These are phyloP conservation scores for Pinus taeda DNA, from an alignment of 75 land plant genomes.

Conservation along the genomic window DNA sequence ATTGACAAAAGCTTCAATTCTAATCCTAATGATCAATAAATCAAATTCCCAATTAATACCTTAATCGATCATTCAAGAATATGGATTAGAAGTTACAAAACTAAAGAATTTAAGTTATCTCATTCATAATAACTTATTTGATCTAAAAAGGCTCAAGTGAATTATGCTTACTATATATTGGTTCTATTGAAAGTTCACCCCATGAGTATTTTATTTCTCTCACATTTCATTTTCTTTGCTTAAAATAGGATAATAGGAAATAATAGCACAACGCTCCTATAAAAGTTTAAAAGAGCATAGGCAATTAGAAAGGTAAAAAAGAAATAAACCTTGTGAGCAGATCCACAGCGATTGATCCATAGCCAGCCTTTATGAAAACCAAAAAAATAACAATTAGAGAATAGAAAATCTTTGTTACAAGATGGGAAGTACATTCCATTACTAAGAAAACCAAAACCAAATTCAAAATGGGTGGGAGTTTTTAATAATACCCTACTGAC, in stretches of 20 bases:
- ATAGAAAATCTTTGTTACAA: not conserved
- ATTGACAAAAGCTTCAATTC: not conserved
- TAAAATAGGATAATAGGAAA: too few relatives aligned
- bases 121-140: not conserved
- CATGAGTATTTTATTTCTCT: too few relatives aligned
- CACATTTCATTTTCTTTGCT: too few relatives aligned
- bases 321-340: conserved; percentile 23
- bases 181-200: too few relatives aligned
- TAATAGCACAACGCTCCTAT: too few relatives aligned
- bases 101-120: not conserved
- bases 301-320: too few relatives aligned
- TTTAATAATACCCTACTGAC: conserved; percentile 55
- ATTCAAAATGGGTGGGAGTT: not conserved
- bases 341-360: conserved; percentile 89
- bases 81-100: not conserved
- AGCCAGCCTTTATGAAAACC: conserved; percentile 60
- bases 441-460: not conserved
- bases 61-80: not conserved
- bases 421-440: not conserved
- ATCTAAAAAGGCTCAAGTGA: not conserved
- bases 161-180: too few relatives aligned
- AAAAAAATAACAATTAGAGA: not conserved
- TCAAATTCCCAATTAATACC: not conserved
- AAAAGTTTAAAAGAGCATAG: too few relatives aligned
- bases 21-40: not conserved